Evolutionary conservation across 768 basidiomycete genomes (phyloP).

Genomic region (Trametes villosa): DNA sequence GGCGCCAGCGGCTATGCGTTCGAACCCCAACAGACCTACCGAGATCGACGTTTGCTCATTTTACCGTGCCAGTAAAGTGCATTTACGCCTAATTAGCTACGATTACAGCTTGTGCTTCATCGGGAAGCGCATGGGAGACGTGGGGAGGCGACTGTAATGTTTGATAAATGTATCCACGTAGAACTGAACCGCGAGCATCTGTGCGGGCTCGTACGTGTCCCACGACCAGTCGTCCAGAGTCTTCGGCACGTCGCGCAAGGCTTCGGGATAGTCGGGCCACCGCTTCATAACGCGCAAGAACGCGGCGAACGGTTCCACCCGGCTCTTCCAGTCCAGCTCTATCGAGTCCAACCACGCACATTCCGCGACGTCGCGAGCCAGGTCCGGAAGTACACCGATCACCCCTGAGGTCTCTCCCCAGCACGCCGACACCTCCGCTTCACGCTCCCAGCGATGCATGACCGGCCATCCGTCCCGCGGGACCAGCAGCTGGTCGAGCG

Average conservation of each 20-base stretch:
- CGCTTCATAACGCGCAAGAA: background rate
- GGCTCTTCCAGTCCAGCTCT: background rate
- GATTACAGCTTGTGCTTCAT: background rate
- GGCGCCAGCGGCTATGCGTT: too few relatives aligned
- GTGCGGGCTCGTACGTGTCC: background rate
- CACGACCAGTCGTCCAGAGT: background rate
- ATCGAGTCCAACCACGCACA: too few relatives aligned
- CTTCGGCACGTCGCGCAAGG: background rate
- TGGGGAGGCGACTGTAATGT: background rate
- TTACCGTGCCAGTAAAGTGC: too few relatives aligned
- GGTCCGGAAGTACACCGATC: background rate
- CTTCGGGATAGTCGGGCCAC: background rate
- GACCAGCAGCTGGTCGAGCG: background rate
- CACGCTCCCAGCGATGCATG: conserved; percentile 6
- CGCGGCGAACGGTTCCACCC: too few relatives aligned
- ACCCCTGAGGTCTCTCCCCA: background rate
- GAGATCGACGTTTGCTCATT: too few relatives aligned
- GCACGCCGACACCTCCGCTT: background rate
- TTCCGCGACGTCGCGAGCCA: background rate
- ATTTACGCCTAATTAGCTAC: too few relatives aligned
- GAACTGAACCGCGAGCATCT: background rate
- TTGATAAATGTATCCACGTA: background rate
- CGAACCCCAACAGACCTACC: too few relatives aligned
- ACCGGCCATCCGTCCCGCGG: background rate
- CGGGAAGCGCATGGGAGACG: background rate